Evolutionary conservation across 768 basidiomycete species (phyloP), one percentile per base, ranked within the genome.

Genomic region (Roridomyces roridus): DNA sequence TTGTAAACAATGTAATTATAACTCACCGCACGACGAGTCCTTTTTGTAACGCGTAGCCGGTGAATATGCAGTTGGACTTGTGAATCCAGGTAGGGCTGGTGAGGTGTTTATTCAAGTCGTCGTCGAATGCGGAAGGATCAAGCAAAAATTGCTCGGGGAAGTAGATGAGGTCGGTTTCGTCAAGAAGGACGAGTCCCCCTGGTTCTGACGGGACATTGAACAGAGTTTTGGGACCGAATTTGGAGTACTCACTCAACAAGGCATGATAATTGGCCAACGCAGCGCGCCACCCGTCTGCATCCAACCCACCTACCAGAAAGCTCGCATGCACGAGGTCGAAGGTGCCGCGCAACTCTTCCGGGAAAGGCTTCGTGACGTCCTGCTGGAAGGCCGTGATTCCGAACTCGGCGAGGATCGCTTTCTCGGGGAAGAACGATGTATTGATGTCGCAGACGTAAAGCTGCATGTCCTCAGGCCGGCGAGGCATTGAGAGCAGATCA

Each of bases 241-340:
- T 37, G 2, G 29, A 36, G 3, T 10, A 36, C 34, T 12, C 15
- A 52, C 65, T 63, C 39, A 66, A 51, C 9, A 60, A 44, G 4
- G 48, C 34, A 1, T 37, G 35, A 21, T 29, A 35, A 31, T 63
- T 63, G 7, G 17, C 35, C 8, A 66, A 25, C 17, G 53, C 59
- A 3, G 18, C 35, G 18, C 25, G n/a, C 62, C 65, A 63, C 2
- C 62, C 62, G 7, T 46, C 44, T 51, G 29, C 17, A 45, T 61
- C 45, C 58, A 29, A 21, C 59, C 54, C 18, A 63, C n/a, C n/a
- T 54, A 36, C 3, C 11, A 66, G 36, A 25, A 60, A 50, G 26
- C 59, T 56, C n/a, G 59, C 49, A 37, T 64, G 62, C 3, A 63
- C 52, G 14, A 64, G 29, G 46, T 66, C 65, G 42, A 55, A 66